Evolutionary conservation across 2,329 filamentous ascomycete genomes (phyloP), one percentile per base, ranked within the genome.

Genomic region (Fonsecaea erecta): DNA sequence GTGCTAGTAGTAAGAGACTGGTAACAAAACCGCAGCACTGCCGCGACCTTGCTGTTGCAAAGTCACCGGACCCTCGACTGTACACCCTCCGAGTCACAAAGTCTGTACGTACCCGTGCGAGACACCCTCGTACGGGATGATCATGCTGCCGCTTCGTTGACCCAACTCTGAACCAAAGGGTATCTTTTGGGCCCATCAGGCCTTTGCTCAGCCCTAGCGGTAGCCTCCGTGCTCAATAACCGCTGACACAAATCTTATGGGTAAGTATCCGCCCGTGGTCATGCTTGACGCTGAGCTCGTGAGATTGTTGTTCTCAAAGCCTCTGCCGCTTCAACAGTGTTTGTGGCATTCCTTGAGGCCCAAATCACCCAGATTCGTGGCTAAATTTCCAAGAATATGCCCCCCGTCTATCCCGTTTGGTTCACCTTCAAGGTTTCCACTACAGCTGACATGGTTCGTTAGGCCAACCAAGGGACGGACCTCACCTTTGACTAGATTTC

Each of bases 191-290:
- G 34, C 54, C 26, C 37, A 34, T 58, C 55, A 58, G 55, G 55
- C 37, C 35, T 48, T 21, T 58, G 55, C 55, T 58, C 55, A 58
- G 55, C 55, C 55, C 55, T 56, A 56, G 21, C 37, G 37, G 35
- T 58, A 32, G 46, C 37, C 55, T 46, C 35, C 35, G 37, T 43
- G 35, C 34, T 43, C 26, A 58, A 48, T 30, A 43, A 26, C 21
- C 54, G 55, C 55, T 58, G 55, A 58, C 55, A 58, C 55, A 34
- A 37, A 46, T 58, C 55, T 58, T 58, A 58, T 58, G 55, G 55
- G 55, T 28, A 21, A 58, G 5, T 58, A 14, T 28, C 55, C 55
- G 55, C 26, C 12, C 55, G 18, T 48, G 55, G 55, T 48, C 55
- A 58, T 58, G 55, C 55, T 48, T 18, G 34, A 9, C 18, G 55